Base-by-base conservation (phyloP, 2,329 filamentous ascomycete species). In the Penicillium decumbens region DNA sequence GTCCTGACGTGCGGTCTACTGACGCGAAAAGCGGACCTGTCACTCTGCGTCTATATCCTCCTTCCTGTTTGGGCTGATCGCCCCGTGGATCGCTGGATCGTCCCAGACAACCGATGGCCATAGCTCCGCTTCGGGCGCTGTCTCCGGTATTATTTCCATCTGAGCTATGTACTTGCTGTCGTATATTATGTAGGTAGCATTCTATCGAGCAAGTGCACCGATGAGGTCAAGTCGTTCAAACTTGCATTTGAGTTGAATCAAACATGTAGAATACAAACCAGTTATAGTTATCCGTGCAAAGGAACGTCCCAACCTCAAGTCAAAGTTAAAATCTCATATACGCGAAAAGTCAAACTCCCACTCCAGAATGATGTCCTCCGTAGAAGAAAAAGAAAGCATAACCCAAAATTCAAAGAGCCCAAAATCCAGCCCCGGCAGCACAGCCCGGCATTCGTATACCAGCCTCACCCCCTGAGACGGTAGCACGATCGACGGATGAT, bases 61-160 rank as follows among this genome's bases (percentile, higher is more conserved):
- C 59, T 60, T 60, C 59, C 59, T 60, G 27, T 49, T 60, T 23
- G 15, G 45, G 57, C 44, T 12, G 46, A 56, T 57, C 56, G 47
- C 48, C 55, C 33, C 45, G 50, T 59, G 55, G 55, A 57, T 56
- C 53, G 23, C 41, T 29, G 35, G 51, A 55, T 58, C 49, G 45
- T 53, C 55, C 44, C 49, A 49, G 52, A 55, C 60, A 62, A 59
- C 55, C 44, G 54, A 54, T 64, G 63, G 63, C 54, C 63, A 64
- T 62, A 66, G 63, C 63, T 66, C 47, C 51, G 41, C 20, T 58
- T 61, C 56, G 43, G 55, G 54, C 25, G 49, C 41, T 54, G 25
- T 32, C 52, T 53, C 58, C 59, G 57, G 50, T 55, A 30, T 46
- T 12, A 29, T 41, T 42, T 39, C 43, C 15, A 37, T 37, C 18